Base-by-base conservation (phyloP, 192 early-diverging fungal genomes). In the Coemansia sp. region DNA sequence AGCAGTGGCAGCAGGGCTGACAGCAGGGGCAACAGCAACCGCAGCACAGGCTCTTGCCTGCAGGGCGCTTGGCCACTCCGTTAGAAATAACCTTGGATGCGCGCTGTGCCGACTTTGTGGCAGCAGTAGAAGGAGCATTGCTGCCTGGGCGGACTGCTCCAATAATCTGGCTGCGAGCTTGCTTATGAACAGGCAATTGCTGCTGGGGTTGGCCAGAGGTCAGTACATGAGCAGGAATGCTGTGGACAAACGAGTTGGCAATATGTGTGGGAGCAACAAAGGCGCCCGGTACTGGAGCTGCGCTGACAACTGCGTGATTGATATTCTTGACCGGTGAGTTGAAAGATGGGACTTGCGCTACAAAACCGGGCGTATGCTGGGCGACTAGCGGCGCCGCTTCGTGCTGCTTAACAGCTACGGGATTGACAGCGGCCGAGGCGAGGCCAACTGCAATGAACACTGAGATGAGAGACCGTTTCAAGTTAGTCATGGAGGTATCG, bases 1-100 rank as follows among this genome's bases (percentile, higher is more conserved):
- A 66, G 67, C 76, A 78, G n/a, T 63, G 66, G 50, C 68, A 58
- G 64, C 73, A 75, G 36, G 69, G 69, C 38, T 71, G 65, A 66
- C 76, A 78, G 41, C 76, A 78, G 2, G 65, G 72, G 47, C 76
- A 79, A 62, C 75, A 76, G 66, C 76, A 77, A n/a, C 66, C 70
- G 23, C 76, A 65, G 64, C 76, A 77, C 33, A 77, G 55, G n/a
- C 69, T 58, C 60, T 77, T 77, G 7, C 76, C 76, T n/a, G 20
- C 43, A 6, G 66, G 65, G 26, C 56, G 72, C 9, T n/a, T 64
- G 36, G 18, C 60, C 25, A 65, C 45, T 3, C 21, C 58, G 13
- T 42, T 34, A 12, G 61, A 21, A n/a, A 37, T 39, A 14, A 53
- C 56, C 7, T 36, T 37, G 31, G 39, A 42, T 10, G 9, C 58